Percentiles rank a stretch among this genome's conserved stretches.
phyloP scores from a whole-genome alignment of 768 basidiomycete species.

The Kwoniella newhampshirensis region DNA sequence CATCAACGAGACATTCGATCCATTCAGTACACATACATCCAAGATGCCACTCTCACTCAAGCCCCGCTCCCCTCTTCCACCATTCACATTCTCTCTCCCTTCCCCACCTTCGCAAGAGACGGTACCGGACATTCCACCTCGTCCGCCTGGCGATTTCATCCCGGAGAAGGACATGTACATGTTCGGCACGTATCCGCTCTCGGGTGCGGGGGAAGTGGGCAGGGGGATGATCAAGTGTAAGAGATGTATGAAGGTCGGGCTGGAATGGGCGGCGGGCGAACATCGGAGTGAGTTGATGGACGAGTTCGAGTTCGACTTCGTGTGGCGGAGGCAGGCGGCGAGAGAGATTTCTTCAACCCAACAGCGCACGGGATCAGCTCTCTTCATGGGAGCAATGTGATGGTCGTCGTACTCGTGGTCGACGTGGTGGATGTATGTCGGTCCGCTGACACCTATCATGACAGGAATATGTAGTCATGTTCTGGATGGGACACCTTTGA shows the following conservation, averaged over 20 bases:
- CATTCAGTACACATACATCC: too few species aligned
- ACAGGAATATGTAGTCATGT: slow-evolving; percentile 41
- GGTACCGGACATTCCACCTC: slow-evolving; percentile 54
- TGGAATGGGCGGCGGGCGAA: slow-evolving; percentile 71
- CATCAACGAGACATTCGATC: too few species aligned
- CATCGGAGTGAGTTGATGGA: slow-evolving; percentile 71
- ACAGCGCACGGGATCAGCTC: slow-evolving; percentile 1
- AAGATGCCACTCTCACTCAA: slow-evolving; percentile 35
- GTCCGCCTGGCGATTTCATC: slow-evolving; percentile 82
- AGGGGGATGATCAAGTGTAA: slow-evolving; percentile 66
- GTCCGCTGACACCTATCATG: too few species aligned
- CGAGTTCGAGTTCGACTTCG: neutral
- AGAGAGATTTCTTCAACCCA: too few species aligned
- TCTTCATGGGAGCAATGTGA: too few species aligned
- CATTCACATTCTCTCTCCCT: slow-evolving; percentile 41
- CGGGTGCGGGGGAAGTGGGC: slow-evolving; percentile 52
- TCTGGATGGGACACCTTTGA: slow-evolving; percentile 36
- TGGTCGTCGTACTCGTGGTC: neutral
- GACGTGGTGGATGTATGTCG: neutral
- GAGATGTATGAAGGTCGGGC: slow-evolving; percentile 76
- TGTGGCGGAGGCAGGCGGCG: too few species aligned
- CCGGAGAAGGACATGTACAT: slow-evolving; percentile 83
- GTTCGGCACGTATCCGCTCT: slow-evolving; percentile 75
- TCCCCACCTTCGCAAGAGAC: slow-evolving; percentile 23
- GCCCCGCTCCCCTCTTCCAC: slow-evolving; percentile 19